phyloP scores from a whole-genome alignment of 176 grass and related monocot genomes.

The Triticum turgidum region DNA sequence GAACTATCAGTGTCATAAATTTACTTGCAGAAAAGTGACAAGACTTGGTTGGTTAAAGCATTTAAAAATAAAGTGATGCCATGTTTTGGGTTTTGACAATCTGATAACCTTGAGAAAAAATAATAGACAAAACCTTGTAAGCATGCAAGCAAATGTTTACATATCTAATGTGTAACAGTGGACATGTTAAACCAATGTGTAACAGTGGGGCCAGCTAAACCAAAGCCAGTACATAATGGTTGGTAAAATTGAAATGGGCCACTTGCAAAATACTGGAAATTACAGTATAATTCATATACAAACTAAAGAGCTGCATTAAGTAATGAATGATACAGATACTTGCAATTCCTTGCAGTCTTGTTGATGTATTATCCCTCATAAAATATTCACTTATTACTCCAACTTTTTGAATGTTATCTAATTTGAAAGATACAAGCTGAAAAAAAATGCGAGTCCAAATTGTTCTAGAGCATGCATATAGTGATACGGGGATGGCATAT shows the following conservation, averaged over 20 bases:
- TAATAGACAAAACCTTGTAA: neutral
- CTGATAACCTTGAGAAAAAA: neutral
- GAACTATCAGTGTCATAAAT: neutral
- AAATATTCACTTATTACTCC: constrained; percentile 1
- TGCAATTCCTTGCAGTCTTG: neutral
- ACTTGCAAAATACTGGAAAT: neutral
- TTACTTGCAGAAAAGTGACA: neutral
- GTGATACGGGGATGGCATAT: neutral
- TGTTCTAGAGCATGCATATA: constrained; percentile 5
- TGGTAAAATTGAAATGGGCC: neutral
- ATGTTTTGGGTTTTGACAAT: neutral
- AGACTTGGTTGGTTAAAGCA: neutral
- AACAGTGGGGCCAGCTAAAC: neutral
- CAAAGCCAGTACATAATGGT: neutral
- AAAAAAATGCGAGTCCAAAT: neutral
- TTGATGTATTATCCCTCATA: neutral
- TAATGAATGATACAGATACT: neutral
- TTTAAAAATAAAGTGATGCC: neutral
- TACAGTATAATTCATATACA: neutral
- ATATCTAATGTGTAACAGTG: neutral
- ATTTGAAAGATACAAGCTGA: neutral
- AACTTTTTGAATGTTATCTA: neutral
- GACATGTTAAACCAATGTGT: neutral
- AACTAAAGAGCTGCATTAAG: neutral
- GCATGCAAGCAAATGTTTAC: neutral